Evolutionary conservation across 2,329 filamentous ascomycete species (phyloP).

Genomic region (Fusarium miscanthi): DNA sequence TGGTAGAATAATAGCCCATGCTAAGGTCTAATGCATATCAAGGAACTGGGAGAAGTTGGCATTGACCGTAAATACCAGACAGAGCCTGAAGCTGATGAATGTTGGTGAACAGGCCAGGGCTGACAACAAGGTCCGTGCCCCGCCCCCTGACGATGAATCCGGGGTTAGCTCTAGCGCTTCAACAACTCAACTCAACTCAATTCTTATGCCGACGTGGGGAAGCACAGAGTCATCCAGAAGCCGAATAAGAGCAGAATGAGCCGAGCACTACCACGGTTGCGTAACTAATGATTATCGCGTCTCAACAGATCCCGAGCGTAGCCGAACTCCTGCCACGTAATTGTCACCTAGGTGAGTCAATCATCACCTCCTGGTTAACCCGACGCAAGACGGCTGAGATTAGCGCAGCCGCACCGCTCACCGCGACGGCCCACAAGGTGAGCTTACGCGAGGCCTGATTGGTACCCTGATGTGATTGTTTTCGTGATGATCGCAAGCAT

Average conservation of each 20-base stretch:
- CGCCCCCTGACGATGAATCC: conserved; percentile 34
- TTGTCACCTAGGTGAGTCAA: conserved; percentile 37
- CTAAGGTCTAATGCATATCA: too few species aligned
- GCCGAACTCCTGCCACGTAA: conserved; percentile 24
- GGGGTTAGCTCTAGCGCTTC: conserved; percentile 34
- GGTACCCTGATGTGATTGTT: conserved; percentile 1
- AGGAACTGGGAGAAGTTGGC: background rate
- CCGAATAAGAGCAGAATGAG: background rate
- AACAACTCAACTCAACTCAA: conserved; percentile 3
- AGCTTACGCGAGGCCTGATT: conserved; percentile 5
- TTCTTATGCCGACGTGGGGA: conserved; percentile 18
- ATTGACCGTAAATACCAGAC: background rate
- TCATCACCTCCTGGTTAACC: conserved; percentile 18
- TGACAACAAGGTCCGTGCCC: conserved; percentile 12
- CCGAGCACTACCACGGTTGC: background rate
- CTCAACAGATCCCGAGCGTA: conserved; percentile 34
- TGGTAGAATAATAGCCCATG: accelerated
- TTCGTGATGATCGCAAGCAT: conserved; percentile 27
- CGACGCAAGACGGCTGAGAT: conserved; percentile 28
- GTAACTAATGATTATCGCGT: background rate
- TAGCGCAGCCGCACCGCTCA: conserved; percentile 22
- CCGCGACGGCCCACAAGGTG: conserved; percentile 22
- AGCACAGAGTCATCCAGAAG: conserved; percentile 6
- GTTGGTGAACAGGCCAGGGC: background rate
- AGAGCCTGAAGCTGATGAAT: background rate